These are phyloP conservation scores for Colletotrichum sojae DNA, from an alignment of 2,329 filamentous ascomycete species.

Conservation along the genomic window DNA sequence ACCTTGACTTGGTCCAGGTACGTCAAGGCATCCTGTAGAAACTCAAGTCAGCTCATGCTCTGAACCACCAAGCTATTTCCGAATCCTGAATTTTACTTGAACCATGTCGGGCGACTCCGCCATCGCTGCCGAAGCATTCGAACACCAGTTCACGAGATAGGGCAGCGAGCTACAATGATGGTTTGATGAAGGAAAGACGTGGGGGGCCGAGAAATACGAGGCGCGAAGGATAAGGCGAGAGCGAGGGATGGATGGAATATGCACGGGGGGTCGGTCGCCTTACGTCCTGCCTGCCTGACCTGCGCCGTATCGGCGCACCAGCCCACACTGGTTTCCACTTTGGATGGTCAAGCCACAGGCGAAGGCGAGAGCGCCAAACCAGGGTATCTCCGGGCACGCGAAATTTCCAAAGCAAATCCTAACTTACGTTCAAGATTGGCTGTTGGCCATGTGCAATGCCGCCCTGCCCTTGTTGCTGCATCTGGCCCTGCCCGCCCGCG, in stretches of 20 bases:
- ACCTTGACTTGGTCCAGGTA: constrained; percentile 99
- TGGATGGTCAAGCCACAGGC: constrained; percentile 35
- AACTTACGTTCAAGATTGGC: constrained; percentile 81
- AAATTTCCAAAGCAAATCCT: constrained; percentile 6
- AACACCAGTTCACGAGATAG: constrained; percentile 1
- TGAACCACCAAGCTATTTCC: not conserved
- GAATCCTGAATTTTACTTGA: constrained; percentile 27
- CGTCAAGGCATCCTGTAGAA: constrained; percentile 79
- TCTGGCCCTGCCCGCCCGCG: constrained; percentile 75
- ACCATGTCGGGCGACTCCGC: constrained; percentile 31
- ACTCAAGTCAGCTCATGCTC: constrained; percentile 19
- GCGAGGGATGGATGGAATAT: constrained; percentile 11
- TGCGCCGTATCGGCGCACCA: constrained; percentile 38
- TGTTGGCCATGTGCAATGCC: constrained; percentile 58
- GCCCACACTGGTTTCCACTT: constrained; percentile 41
- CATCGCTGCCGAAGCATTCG: constrained; percentile 27
- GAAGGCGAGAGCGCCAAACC: constrained; percentile 17
- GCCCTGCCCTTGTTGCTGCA: constrained; percentile 63
- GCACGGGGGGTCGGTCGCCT: constrained; percentile 28
- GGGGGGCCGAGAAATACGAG: constrained; percentile 23
- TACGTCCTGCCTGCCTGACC: constrained; percentile 33
- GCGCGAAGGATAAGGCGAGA: constrained; percentile 12
- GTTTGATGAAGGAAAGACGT: not conserved
- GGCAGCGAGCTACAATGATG: not conserved
- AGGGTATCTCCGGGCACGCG: constrained; percentile 13